Evolutionary conservation across 768 basidiomycete species (phyloP), one percentile per base, ranked within the genome.

Genomic region (Mycena leptocephala): DNA sequence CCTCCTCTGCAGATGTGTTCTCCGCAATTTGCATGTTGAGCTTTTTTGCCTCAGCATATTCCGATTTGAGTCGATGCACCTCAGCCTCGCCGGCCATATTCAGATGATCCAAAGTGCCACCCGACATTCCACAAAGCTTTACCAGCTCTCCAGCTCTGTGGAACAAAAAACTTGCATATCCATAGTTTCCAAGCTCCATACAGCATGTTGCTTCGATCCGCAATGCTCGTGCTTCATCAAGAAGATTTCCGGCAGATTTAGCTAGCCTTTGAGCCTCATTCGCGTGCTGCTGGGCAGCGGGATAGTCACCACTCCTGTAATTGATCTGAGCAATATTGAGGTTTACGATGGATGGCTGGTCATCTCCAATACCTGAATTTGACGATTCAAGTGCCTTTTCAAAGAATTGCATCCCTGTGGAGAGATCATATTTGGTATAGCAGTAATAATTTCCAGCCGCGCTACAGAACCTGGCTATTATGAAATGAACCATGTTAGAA

Each of bases 181-280:
- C 26, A 20, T 62, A 71, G 35, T 65, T n/a, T 0, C 71, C 62
- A 20, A 63, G 61, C 1, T 28, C 24, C 5, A 3, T 55, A 24
- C 26, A 37, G 9, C 46, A 51, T 20, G 30, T 22, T 2, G 70
- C 70, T 14, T 62, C 61, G 9, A 20, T 30, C 43, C 22, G 2
- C 28, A 72, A 20, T 9, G 33, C 70, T 20, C 18, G 1, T 22
- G 48, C 70, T 55, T 72, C 46, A 22, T 63, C 46, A 18, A 53
- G 32, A 13, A 63, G 20, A 28, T 55, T 53, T 6, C 33, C 13
- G 9, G 48, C 63, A 11, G 64, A 55, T 3, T 16, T 39, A n/a
- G 70, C 70, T 30, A 63, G 13, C 33, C n/a, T 72, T 24, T 72
- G 61, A 53, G 46, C 70, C 10, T 72, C 70, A 28, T 1, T 18